Base-by-base conservation (phyloP, 441 rosid species). In the Aquilaria agallochum region DNA sequence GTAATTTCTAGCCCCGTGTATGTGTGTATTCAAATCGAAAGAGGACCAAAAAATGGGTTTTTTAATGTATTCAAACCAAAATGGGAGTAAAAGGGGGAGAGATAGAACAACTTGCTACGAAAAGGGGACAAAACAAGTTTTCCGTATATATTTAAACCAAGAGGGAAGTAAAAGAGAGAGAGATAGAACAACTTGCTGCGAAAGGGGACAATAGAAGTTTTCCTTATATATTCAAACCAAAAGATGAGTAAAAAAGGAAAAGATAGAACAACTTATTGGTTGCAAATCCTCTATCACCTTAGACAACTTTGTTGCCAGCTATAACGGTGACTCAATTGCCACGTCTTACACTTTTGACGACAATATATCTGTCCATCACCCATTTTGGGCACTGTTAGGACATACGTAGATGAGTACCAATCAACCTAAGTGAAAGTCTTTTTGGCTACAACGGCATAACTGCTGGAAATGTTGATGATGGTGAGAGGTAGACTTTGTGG, bases 271-370 rank as follows among this genome's bases (percentile, higher is more conserved):
- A 64, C 78, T 73, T 76, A 92, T 96, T 30, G 96, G 95, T 66
- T 92, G 98, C 78, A 89, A 75, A 72, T 92, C 98, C 78, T 88
- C 88, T 67, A 85, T 64, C 68, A 80, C 77, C 77, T 86, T 78
- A 0, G 98, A 89, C 11, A 89, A 67, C 76, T 84, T 87, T 56
- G 78, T 64, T 5, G 95, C 98, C 31, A 74, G 56, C 65, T 92
- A 86, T 56, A 89, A 66, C 1, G 96, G 96, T 15, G 95, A 79
- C 72, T 92, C 98, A 60, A 79, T 72, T 1, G 98, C 96, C 11
- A 89, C 81, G 62, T 89, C 98, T 56, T 92, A 92, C 20, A 92
- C 95, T 68, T 84, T 87, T 1, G 96, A 81, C 5, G 87, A 79
- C 11, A 92, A 69, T 47, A 87, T 92, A 40, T 73, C 86, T 32